A percentile compares a stretch with the other conserved stretches of the same genome.
Evolutionary conservation across 2,329 filamentous ascomycete species (phyloP).

Genomic region (Fusarium irregulare): DNA sequence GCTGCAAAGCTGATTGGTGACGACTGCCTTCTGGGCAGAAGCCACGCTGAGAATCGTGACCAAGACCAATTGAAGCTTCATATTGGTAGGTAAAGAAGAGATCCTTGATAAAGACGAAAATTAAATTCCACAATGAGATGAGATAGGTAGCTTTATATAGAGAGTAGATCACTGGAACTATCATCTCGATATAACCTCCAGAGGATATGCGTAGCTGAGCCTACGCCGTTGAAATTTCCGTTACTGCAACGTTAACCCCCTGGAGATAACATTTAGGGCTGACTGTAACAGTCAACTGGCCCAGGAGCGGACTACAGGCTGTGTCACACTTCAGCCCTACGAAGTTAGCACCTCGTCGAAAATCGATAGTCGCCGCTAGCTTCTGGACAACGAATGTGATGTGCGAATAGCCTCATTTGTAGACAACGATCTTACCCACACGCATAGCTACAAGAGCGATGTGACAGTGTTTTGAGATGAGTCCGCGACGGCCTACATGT

Average conservation of each 20-base stretch:
- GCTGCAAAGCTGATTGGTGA: background rate
- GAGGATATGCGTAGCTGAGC: rapidly evolving
- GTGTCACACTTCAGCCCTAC: background rate
- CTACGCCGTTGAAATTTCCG: rapidly evolving
- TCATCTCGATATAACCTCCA: background rate
- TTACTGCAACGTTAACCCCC: background rate
- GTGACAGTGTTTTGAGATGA: too few relatives aligned
- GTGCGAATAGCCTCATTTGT: background rate
- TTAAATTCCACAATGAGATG: too few relatives aligned
- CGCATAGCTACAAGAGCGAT: too few relatives aligned
- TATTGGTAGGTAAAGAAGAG: background rate
- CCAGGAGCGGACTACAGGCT: background rate
- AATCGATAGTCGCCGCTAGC: background rate
- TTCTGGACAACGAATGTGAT: background rate
- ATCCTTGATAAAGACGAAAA: too few relatives aligned
- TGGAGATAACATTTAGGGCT: background rate
- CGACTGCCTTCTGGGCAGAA: rapidly evolving
- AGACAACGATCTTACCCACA: background rate
- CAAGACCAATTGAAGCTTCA: background rate
- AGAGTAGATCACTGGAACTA: too few relatives aligned
- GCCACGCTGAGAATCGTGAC: background rate
- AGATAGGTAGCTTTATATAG: background rate
- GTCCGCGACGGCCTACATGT: rapidly evolving
- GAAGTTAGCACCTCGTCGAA: background rate
- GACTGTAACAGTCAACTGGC: rapidly evolving